These are phyloP conservation scores for Diplodia sapinea DNA, from an alignment of 2,329 filamentous ascomycete genomes.

Conservation along the genomic window DNA sequence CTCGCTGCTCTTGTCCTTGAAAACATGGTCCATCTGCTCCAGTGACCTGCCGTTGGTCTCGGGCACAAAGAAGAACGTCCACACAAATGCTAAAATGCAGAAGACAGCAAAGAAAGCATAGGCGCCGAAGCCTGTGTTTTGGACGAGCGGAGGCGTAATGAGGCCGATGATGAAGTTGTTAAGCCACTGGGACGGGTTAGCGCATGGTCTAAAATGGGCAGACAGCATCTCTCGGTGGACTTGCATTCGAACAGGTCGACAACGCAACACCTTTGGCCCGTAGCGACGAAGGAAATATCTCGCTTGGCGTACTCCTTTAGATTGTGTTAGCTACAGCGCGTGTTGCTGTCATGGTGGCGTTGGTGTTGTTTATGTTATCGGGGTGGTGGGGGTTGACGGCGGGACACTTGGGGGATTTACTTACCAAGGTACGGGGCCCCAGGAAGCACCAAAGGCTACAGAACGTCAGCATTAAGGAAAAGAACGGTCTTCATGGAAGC, in stretches of 20 bases:
- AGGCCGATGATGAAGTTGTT: slow-evolving; percentile 71
- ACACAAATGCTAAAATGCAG: slow-evolving; percentile 44
- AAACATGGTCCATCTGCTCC: slow-evolving; percentile 49
- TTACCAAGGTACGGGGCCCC: slow-evolving; percentile 58
- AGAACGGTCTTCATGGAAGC: too few relatives aligned
- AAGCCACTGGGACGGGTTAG: slow-evolving; percentile 53
- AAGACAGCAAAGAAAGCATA: slow-evolving; percentile 49
- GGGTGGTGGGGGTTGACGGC: too few relatives aligned
- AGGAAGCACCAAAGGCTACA: slow-evolving; percentile 63
- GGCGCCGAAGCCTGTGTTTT: slow-evolving; percentile 59
- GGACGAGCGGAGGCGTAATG: slow-evolving; percentile 68
- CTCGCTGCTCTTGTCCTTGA: slow-evolving; percentile 42
- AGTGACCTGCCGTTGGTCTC: slow-evolving; percentile 45
- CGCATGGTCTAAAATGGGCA: slow-evolving; percentile 26
- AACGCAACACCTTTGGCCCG: slow-evolving; percentile 71
- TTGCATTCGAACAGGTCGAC: slow-evolving; percentile 62
- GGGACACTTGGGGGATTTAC: background rate
- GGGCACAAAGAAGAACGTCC: slow-evolving; percentile 45
- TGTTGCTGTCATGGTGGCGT: too few relatives aligned
- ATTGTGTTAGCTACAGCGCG: too few relatives aligned
- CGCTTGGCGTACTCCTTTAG: slow-evolving; percentile 52
- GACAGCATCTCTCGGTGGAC: slow-evolving; percentile 49
- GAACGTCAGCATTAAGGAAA: background rate
- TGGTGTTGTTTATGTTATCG: too few relatives aligned
- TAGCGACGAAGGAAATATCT: slow-evolving; percentile 68